Percentiles rank a stretch among this genome's conserved stretches.
Conservation (phyloP, 805 yeast species). For the Metschnikowia lunata region DNA sequence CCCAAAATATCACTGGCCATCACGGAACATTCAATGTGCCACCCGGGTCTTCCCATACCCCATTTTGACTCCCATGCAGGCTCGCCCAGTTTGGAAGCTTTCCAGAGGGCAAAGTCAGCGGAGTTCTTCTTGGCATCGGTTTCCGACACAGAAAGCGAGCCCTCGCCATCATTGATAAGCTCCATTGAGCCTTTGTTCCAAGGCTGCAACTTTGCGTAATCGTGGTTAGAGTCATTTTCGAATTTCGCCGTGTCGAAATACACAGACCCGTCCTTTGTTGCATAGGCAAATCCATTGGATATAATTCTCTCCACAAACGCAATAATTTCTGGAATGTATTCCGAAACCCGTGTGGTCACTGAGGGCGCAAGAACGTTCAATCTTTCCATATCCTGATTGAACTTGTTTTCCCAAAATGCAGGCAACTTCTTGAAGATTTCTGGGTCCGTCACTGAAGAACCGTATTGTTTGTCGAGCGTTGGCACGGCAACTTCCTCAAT, state of each 20-base stretch:
- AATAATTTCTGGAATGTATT: constrained; percentile 90
- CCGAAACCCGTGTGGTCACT: constrained; percentile 90
- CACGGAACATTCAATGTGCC: constrained; percentile 99
- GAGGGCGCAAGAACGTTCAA: constrained; percentile 83
- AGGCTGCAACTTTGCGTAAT: constrained; percentile 94
- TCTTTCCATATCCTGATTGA: constrained; percentile 76
- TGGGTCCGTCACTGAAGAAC: constrained; percentile 79
- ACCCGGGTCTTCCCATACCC: constrained; percentile 98
- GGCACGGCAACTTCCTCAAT: constrained; percentile 79
- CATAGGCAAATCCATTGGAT: constrained; percentile 76
- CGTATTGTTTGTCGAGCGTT: constrained; percentile 63
- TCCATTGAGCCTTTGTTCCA: constrained; percentile 92
- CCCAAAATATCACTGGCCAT: constrained; percentile 94
- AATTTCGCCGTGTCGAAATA: constrained; percentile 87
- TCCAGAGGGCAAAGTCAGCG: constrained; percentile 96
- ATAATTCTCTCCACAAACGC: constrained; percentile 73
- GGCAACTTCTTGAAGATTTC: constrained; percentile 77
- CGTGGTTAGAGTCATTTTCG: constrained; percentile 67
- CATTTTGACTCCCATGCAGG: constrained; percentile 94
- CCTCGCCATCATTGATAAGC: constrained; percentile 92
- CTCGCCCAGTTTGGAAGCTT: constrained; percentile 93
- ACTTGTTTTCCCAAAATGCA: constrained; percentile 83
- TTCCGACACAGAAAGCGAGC: constrained; percentile 55
- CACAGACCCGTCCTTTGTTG: constrained; percentile 86
- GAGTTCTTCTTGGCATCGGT: constrained; percentile 59